phyloP scores from a whole-genome alignment of 306 rosid species.

The Elaeagnus macrophylla region DNA sequence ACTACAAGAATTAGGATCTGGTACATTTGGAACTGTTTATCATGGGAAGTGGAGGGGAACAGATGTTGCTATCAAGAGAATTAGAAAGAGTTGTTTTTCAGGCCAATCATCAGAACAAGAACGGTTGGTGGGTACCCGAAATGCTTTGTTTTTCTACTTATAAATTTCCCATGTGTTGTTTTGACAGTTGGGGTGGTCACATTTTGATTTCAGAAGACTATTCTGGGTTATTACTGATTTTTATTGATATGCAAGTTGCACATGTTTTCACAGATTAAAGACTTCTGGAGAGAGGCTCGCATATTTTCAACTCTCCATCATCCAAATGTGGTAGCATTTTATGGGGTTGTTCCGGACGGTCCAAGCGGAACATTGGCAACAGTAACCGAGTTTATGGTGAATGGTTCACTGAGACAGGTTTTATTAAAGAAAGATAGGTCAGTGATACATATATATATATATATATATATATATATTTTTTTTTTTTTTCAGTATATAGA shows the following conservation, averaged over 20 bases:
- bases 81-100: slow-evolving; percentile 83
- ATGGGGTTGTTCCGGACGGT: slow-evolving; percentile 87
- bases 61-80: slow-evolving; percentile 91
- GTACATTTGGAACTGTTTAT: slow-evolving; percentile 94
- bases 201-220: not conserved
- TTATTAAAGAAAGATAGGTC: slow-evolving; percentile 66
- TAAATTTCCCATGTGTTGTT: slow-evolving; percentile 10
- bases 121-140: slow-evolving; percentile 54
- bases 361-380: slow-evolving; percentile 84
- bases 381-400: slow-evolving; percentile 84
- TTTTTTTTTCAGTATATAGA: slow-evolving; percentile 4
- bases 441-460: too few relatives aligned
- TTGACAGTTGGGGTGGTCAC: slow-evolving; percentile 5
- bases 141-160: slow-evolving; percentile 9
- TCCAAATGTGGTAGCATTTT: slow-evolving; percentile 93
- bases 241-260: slow-evolving; percentile 2
- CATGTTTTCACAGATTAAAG: slow-evolving; percentile 50
- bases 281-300: slow-evolving; percentile 94
- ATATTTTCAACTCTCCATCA: slow-evolving; percentile 93
- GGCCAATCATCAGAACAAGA: slow-evolving; percentile 86
- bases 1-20: slow-evolving; percentile 79
- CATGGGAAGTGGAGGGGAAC: slow-evolving; percentile 99
- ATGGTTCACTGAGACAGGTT: slow-evolving; percentile 87
- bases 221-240: not conserved
- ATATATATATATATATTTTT: too few relatives aligned